Evolutionary conservation across 2,329 filamentous ascomycete species (phyloP), one percentile per base, ranked within the genome.

Genomic region (Polytolypa hystricis): DNA sequence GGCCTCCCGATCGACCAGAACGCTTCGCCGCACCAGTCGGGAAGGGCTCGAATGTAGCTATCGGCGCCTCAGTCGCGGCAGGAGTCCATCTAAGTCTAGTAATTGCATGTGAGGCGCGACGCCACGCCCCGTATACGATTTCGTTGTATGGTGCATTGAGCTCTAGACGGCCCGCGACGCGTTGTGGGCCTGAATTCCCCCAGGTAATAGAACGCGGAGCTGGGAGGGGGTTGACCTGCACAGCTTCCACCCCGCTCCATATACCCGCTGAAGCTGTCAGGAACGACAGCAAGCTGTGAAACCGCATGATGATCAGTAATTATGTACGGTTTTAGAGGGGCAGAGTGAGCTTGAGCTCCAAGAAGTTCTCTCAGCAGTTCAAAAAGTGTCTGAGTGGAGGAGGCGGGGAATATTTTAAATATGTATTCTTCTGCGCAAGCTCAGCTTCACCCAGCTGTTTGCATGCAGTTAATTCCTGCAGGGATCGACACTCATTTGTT

Each of bases 181-280:
- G 46, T 42, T 65, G 65, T 21, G 69, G 61, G n/a, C 69, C 70
- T 2, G 66, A 65, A 10, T 56, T 56, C 11, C 67, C 69, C 70
- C 70, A 74, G 36, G 61, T 63, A 46, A 73, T 71, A 39, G 60
- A 61, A 37, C 62, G 61, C 5, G 70, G 70, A 30, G 69, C 70
- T 32, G 70, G 70, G 28, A 74, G 61, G 38, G 70, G 70, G 45
- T 74, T 72, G 40, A 67, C 70, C 27, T 57, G 55, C 36, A 73
- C 66, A 19, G 67, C 27, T 7, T 37, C 27, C 15, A 31, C 35
- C n/a, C 9, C 31, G 25, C n/a, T n/a, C n/a, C n/a, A n/a, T n/a
- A 15, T 14, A 5, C 31, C 12, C 20, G 20, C 12, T 8, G 29
- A 7, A 9, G 15, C n/a, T 11, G 25, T 17, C 10, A 35, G 25